A percentile compares a stretch with the other conserved stretches of the same genome.
Evolutionary conservation across 768 basidiomycete genomes (phyloP).

Genomic region (Coprinellus aureogranulatus): DNA sequence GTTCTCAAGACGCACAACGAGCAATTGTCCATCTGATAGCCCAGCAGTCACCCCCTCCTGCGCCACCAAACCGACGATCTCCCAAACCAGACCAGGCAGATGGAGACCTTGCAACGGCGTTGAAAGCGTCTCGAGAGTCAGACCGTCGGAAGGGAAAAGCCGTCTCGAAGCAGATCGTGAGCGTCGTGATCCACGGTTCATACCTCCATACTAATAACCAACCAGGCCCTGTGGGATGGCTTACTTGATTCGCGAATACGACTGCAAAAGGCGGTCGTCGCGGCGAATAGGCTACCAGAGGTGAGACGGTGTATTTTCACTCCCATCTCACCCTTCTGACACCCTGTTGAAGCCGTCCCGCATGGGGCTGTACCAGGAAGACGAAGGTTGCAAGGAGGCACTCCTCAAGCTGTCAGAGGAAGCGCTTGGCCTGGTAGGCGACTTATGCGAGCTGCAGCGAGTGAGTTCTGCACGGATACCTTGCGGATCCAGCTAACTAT

Average conservation of each 20-base stretch:
- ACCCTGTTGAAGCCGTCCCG: slow-evolving; percentile 28
- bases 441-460: slow-evolving; percentile 67
- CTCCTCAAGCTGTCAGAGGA: slow-evolving; percentile 58
- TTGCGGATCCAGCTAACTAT: background rate
- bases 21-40: background rate
- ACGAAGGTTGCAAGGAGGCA: slow-evolving; percentile 41
- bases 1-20: slow-evolving; percentile 12
- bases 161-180: slow-evolving; percentile 77
- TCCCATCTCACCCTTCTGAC: slow-evolving; percentile 2
- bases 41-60: background rate
- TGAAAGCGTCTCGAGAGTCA: slow-evolving; percentile 61
- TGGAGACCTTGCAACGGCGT: slow-evolving; percentile 48
- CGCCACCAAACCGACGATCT: slow-evolving; percentile 8
- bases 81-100: slow-evolving; percentile 13
- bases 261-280: slow-evolving; percentile 73
- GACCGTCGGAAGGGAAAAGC: slow-evolving; percentile 83
- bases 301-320: slow-evolving; percentile 38
- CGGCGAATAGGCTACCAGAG: slow-evolving; percentile 63
- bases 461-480: slow-evolving; percentile 31
- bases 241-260: slow-evolving; percentile 90
- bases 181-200: slow-evolving; percentile 20
- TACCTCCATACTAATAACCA: background rate
- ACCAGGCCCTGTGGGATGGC: slow-evolving; percentile 79
- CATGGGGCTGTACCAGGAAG: slow-evolving; percentile 35
- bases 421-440: slow-evolving; percentile 58